These are phyloP conservation scores for Casaregolazyma suthepensis DNA, from an alignment of 1,139 yeast genomes.

Conservation along the genomic window DNA sequence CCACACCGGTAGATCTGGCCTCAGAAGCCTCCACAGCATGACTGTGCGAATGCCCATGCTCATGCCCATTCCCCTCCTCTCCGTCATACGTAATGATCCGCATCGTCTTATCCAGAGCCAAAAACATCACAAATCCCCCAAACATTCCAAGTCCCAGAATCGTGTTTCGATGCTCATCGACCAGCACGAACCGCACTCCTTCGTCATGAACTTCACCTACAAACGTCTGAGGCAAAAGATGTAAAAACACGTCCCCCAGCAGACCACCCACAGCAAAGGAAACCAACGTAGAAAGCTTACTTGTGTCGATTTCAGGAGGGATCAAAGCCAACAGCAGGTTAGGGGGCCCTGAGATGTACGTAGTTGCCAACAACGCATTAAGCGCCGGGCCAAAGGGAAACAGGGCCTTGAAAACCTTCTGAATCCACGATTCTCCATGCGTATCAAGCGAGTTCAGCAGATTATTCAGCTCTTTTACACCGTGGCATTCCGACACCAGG, in stretches of 20 bases:
- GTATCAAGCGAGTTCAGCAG: slow-evolving; percentile 16
- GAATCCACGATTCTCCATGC: slow-evolving; percentile 27
- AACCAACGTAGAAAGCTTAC: slow-evolving; percentile 45
- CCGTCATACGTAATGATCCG: slow-evolving; percentile 45
- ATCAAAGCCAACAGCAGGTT: slow-evolving; percentile 47
- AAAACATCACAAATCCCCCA: slow-evolving; percentile 50
- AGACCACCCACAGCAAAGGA: slow-evolving; percentile 68
- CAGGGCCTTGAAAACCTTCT: slow-evolving; percentile 26
- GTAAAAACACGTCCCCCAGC: slow-evolving; percentile 62
- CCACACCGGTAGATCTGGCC: slow-evolving; percentile 6
- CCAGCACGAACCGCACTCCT: slow-evolving; percentile 38
- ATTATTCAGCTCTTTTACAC: slow-evolving; percentile 35
- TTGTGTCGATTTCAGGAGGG: slow-evolving; percentile 45
- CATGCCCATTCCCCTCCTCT: slow-evolving; percentile 36
- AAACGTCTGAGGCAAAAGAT: slow-evolving; percentile 57
- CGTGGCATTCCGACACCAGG: slow-evolving; percentile 30
- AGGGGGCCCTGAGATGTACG: slow-evolving; percentile 58
- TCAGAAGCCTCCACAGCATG: slow-evolving; percentile 10
- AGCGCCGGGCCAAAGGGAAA: slow-evolving; percentile 53
- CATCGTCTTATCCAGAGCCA: slow-evolving; percentile 50
- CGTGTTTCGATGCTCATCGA: slow-evolving; percentile 44
- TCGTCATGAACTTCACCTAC: slow-evolving; percentile 42
- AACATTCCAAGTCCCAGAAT: slow-evolving; percentile 49
- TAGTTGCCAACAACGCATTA: slow-evolving; percentile 56
- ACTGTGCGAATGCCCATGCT: slow-evolving; percentile 33